Base-by-base conservation (phyloP, 441 rosid genomes). In the Brassica balearica region DNA sequence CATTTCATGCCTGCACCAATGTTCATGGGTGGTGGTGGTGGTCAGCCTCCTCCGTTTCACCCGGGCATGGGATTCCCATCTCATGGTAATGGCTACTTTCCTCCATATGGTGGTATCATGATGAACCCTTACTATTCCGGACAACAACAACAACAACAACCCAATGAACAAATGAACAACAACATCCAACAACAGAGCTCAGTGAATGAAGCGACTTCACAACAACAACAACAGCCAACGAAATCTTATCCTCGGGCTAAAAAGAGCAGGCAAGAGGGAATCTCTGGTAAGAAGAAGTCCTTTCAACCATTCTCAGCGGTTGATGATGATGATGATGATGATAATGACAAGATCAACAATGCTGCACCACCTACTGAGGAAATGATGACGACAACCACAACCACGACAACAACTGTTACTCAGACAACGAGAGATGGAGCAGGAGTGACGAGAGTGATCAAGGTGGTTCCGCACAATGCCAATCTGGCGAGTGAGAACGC, bases 381-480 rank as follows among this genome's bases (percentile, higher is more conserved):
- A 19, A 55, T 41, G 75, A 61, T 43, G 79, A 79, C 82, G 41
- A 79, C 78, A 6, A 75, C 83, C 36, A 74, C 82, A 17, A 80
- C 79, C 0, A 64, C 75, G 1, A 70, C 82, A 32, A 75, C 83
- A 66, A 72, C 80, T 11, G 80, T 76, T 58, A 70, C 83, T 36
- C 71, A 68, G 72, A 75, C 80, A 22, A 70, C 61, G 32, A 58
- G 76, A 66, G 97, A 87, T 79, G 92, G 91, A 64, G 87, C 78
- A 79, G 98, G 88, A 61, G 92, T 87, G 65, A 94, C 97, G 14
- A 81, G 84, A 71, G 98, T 89, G 82, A 95, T 95, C 69, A 89
- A 80, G 73, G 99, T 93, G 68, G 94, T 93, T 56, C 99, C 98
- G 46, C 97, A 90, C 83, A 92, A 92, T 63, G 83, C 86, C 0